Evolutionary conservation across 345 rosid species (phyloP).

Genomic region (Odontarrhena argentea): DNA sequence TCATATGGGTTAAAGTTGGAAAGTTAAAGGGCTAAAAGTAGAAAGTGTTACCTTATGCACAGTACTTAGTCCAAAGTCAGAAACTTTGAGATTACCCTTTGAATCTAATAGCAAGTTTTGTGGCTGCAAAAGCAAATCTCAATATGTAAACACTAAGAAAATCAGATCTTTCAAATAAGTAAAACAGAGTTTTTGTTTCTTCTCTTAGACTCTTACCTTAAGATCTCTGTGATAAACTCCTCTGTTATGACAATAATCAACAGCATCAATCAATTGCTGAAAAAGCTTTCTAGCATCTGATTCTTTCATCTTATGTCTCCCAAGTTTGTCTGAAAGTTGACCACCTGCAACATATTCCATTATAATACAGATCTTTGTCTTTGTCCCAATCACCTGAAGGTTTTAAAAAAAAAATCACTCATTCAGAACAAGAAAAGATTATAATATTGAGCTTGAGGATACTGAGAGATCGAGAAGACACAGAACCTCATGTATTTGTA

Average conservation of each 20-base stretch:
- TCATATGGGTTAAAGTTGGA: neutral
- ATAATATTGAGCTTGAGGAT: neutral
- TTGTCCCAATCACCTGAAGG: constrained; percentile 82
- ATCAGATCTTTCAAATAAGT: neutral
- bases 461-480: neutral
- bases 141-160: constrained; percentile 5
- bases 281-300: constrained; percentile 74
- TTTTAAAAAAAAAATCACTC: neutral
- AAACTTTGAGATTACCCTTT: constrained; percentile 78
- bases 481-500: constrained; percentile 76
- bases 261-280: constrained; percentile 87
- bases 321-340: constrained; percentile 84
- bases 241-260: constrained; percentile 78
- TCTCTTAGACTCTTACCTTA: constrained; percentile 50
- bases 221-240: constrained; percentile 93
- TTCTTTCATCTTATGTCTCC: constrained; percentile 61
- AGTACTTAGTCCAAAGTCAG: constrained; percentile 87
- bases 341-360: constrained; percentile 90
- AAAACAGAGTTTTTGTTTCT: neutral
- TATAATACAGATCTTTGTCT: constrained; percentile 80
- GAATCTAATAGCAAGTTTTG: constrained; percentile 78
- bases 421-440: constrained; percentile 1
- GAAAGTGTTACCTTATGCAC: constrained; percentile 54
- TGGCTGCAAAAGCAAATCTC: constrained; percentile 52
- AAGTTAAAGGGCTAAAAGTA: constrained; percentile 16